Percentiles rank a stretch among this genome's conserved stretches.
phyloP scores from a whole-genome alignment of 306 rosid species.

The Begonia fuchsioides region DNA sequence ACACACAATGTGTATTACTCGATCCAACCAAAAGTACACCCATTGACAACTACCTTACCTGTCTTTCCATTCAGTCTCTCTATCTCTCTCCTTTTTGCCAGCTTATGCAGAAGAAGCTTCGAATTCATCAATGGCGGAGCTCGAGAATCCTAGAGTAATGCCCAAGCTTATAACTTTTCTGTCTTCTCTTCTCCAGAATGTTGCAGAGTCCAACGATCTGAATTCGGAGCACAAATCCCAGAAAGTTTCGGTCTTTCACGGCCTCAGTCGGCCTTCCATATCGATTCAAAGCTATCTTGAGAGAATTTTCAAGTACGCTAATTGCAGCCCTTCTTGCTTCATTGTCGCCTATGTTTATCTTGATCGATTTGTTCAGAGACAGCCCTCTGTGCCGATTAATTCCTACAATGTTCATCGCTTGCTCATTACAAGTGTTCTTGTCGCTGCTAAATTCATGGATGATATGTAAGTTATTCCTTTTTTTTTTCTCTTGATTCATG shows the following conservation, averaged over 20 bases:
- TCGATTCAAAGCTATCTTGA: conserved; percentile 62
- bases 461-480: conserved; percentile 36
- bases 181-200: conserved; percentile 52
- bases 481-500: background rate
- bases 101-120: too few species aligned
- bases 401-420: conserved; percentile 47
- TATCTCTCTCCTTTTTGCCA: too few species aligned
- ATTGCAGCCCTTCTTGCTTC: conserved; percentile 79
- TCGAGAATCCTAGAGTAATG: conserved; percentile 60
- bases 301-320: conserved; percentile 77
- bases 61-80: background rate
- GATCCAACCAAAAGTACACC: conserved; percentile 9
- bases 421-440: conserved; percentile 48
- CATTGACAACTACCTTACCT: conserved; percentile 10
- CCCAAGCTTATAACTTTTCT: conserved; percentile 40
- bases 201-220: conserved; percentile 46
- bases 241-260: conserved; percentile 58
- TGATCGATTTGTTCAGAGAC: conserved; percentile 62
- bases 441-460: conserved; percentile 88
- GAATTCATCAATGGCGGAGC: conserved; percentile 51
- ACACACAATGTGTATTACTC: background rate
- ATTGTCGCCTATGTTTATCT: conserved; percentile 77
- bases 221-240: conserved; percentile 21
- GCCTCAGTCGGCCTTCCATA: conserved; percentile 56
- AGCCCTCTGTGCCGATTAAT: conserved; percentile 26